These are phyloP conservation scores for Sporopachydermia cereana DNA, from an alignment of 1,139 yeast species.

Conservation along the genomic window DNA sequence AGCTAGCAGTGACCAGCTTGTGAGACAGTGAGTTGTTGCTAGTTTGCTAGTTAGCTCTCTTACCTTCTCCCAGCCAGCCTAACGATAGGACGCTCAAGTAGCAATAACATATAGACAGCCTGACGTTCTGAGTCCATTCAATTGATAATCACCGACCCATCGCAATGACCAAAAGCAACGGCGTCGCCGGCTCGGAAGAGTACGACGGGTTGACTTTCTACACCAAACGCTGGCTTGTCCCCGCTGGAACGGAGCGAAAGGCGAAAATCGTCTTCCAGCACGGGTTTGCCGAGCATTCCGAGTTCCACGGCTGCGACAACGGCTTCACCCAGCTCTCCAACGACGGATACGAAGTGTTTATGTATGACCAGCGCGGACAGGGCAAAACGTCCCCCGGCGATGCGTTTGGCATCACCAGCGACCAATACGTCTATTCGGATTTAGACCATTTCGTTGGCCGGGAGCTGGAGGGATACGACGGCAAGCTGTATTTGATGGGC, in stretches of 20 bases:
- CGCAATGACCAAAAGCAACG: too few species aligned
- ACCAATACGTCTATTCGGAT: conserved; percentile 51
- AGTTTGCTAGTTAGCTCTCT: conserved; percentile 27
- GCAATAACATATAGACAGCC: too few species aligned
- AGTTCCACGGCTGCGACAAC: conserved; percentile 36
- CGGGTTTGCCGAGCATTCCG: conserved; percentile 67
- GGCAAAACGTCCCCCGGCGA: conserved; percentile 61
- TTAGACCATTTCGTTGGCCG: conserved; percentile 47
- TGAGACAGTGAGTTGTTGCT: conserved; percentile 21
- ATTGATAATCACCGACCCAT: too few species aligned
- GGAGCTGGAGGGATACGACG: conserved; percentile 10
- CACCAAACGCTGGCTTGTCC: conserved; percentile 8
- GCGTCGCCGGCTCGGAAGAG: too few species aligned
- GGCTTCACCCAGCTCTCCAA: conserved; percentile 46
- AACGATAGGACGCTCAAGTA: too few species aligned
- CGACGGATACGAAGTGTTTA: conserved; percentile 61
- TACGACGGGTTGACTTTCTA: conserved; percentile 8
- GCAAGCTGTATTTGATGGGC: conserved; percentile 47
- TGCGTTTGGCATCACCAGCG: conserved; percentile 55
- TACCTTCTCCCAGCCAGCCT: too few species aligned
- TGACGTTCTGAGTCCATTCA: too few species aligned
- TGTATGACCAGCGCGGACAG: conserved; percentile 83
- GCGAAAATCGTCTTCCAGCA: conserved; percentile 60
- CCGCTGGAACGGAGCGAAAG: conserved; percentile 29
- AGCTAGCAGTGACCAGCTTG: too few species aligned